Conservation (phyloP, 208 protist genomes). For the Endotrypanum monterogeii region DNA sequence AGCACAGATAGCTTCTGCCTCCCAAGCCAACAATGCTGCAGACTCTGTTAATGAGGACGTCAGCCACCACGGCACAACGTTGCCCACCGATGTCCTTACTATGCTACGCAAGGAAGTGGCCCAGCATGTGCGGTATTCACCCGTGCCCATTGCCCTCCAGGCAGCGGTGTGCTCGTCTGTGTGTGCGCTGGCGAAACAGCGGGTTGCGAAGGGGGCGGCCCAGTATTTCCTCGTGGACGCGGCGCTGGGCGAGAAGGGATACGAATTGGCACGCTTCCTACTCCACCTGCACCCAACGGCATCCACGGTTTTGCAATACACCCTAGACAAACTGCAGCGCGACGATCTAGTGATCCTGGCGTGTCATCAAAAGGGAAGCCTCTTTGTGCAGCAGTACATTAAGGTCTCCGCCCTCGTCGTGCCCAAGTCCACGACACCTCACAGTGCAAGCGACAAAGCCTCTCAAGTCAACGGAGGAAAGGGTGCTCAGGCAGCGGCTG, state of each 20-base stretch:
- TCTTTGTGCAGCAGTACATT: conserved; percentile 82
- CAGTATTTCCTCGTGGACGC: conserved; percentile 75
- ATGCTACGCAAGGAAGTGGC: conserved; percentile 47
- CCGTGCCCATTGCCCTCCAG: conserved; percentile 54
- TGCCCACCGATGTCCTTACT: conserved; percentile 60
- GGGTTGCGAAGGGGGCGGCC: conserved; percentile 47
- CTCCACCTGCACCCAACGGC: conserved; percentile 69
- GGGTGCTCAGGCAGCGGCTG: background rate
- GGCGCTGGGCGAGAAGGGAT: conserved; percentile 51
- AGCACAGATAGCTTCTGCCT: background rate
- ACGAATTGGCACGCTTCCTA: conserved; percentile 72
- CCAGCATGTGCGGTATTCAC: conserved; percentile 61
- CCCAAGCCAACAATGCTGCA: background rate
- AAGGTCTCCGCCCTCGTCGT: conserved; percentile 29
- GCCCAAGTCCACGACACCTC: conserved; percentile 3
- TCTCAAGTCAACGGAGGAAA: background rate
- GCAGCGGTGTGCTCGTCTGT: conserved; percentile 44
- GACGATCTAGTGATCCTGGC: conserved; percentile 57
- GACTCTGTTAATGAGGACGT: conserved; percentile 14
- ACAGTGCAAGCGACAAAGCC: background rate
- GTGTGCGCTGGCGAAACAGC: conserved; percentile 39
- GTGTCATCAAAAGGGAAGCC: conserved; percentile 59
- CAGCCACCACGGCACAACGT: conserved; percentile 30
- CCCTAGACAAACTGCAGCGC: conserved; percentile 70
- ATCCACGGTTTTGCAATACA: conserved; percentile 56